Conservation (phyloP, 805 yeast genomes). For the Priceomyces castillae region DNA sequence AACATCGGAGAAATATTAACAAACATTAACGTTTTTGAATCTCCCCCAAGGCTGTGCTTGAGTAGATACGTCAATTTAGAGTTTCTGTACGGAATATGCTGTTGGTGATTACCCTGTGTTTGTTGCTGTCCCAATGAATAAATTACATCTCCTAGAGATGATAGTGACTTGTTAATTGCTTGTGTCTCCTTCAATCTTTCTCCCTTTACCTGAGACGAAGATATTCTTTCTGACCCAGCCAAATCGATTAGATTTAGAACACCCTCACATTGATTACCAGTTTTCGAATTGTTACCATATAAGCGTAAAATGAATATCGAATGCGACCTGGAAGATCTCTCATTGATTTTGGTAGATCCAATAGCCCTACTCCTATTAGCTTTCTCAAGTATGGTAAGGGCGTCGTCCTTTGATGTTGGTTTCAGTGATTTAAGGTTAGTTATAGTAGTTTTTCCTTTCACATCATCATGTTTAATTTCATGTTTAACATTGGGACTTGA, state of each 20-base stretch:
- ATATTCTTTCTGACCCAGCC: conserved; percentile 90
- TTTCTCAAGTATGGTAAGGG: conserved; percentile 45
- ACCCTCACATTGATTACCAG: conserved; percentile 53
- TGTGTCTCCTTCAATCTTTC: conserved; percentile 83
- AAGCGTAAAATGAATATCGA: conserved; percentile 69
- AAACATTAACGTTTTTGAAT: conserved; percentile 89
- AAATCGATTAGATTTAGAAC: conserved; percentile 79
- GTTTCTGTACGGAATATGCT: conserved; percentile 66
- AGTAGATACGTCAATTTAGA: conserved; percentile 78
- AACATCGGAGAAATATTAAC: conserved; percentile 76
- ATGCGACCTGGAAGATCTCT: conserved; percentile 88
- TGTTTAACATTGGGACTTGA: conserved; percentile 34
- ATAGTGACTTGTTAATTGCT: conserved; percentile 81
- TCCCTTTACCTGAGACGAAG: conserved; percentile 74
- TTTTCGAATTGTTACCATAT: conserved; percentile 48
- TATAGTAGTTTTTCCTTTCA: conserved; percentile 51
- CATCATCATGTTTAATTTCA: conserved; percentile 71
- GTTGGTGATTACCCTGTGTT: conserved; percentile 25
- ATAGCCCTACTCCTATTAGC: conserved; percentile 69
- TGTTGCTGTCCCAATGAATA: conserved; percentile 52
- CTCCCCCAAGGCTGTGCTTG: conserved; percentile 80
- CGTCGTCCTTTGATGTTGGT: conserved; percentile 48
- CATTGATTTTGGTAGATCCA: conserved; percentile 79
- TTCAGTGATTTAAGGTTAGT: conserved; percentile 54
- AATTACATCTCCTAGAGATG: conserved; percentile 89